Base-by-base conservation (phyloP, 139 green algal genomes). In the Micractinium conductrix region DNA sequence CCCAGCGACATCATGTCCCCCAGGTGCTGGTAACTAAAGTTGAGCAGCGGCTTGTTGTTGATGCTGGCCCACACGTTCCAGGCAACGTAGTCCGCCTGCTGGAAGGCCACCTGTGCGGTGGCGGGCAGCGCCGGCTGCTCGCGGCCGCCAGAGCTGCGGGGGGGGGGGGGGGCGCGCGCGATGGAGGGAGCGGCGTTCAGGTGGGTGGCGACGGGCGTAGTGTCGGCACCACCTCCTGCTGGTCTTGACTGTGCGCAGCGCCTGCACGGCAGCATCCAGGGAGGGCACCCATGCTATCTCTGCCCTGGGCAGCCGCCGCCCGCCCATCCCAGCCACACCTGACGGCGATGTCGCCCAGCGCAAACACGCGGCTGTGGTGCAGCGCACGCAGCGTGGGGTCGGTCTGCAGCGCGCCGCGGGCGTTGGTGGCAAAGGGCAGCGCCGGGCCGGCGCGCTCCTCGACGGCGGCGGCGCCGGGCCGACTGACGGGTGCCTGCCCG, bases 61-160 rank as follows among this genome's bases (percentile, higher is more conserved):
- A 99, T 97, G 44, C 92, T 58, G 1, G 97, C 92, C 97, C 97
- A 99, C 30, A 99, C 74, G 87, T 99, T 99, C 97, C 97, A 99
- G 0, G 96, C 97, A 16, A 94, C 95, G 83, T 99, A 99, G 87
- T 99, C 97, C 0, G 97, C 95, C 83, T 98, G 95, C 88, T 99
- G 97, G 89, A 99, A 98, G 0, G 97, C 97, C 21, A 99, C 97
- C 91, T 99, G 96, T 35, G 92, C 93, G 28, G 94, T 98, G 62
- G 90, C 87, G 12, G 94, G 91, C 48, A 95, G 87, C 8, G 37
- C 42, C 40, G 58, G 55, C 55, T 58, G 48, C 50, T 73, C 68
- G 2, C 6, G 30, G 2, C n/a, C 80, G 38, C 80, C 69, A 3
- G 16, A 19, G 62, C 50, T 63, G 76, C 76, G 43, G 40, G 19